These are phyloP conservation scores for Euphorbia tirucalli DNA, from an alignment of 345 rosid species.

Conservation along the genomic window DNA sequence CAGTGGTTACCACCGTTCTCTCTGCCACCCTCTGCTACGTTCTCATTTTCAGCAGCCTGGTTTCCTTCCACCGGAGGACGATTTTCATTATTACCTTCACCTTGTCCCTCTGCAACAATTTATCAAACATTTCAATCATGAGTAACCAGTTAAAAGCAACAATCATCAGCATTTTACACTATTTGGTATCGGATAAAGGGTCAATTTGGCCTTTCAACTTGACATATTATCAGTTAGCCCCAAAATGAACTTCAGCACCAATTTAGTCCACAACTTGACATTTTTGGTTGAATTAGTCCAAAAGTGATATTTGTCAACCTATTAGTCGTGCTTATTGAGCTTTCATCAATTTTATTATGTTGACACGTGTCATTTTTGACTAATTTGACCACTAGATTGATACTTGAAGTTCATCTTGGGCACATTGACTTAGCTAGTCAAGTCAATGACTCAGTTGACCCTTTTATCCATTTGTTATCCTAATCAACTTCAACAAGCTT, in stretches of 20 bases:
- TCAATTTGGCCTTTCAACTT: not conserved
- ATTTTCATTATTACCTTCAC: conserved; percentile 66
- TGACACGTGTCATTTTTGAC: too few species aligned
- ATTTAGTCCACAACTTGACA: not conserved
- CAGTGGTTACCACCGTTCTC: conserved; percentile 64
- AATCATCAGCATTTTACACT: not conserved
- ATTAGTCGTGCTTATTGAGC: too few species aligned
- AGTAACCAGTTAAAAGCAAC: not conserved
- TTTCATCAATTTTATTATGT: too few species aligned
- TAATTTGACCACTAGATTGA: too few species aligned
- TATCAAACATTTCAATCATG: not conserved
- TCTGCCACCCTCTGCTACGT: conserved; percentile 38
- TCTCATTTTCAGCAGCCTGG: conserved; percentile 56
- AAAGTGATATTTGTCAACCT: too few species aligned
- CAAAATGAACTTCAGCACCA: not conserved
- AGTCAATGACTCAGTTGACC: too few species aligned
- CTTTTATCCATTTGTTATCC: too few species aligned
- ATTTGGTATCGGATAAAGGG: not conserved
- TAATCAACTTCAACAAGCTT: too few species aligned
- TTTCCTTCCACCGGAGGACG: conserved; percentile 43
- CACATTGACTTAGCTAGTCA: too few species aligned
- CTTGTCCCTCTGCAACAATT: conserved; percentile 53
- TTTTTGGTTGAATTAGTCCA: too few species aligned
- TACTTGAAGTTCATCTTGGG: too few species aligned
- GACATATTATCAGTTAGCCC: too few species aligned